Conservation (phyloP, 441 rosid species). For the Jatropha podagrica region DNA sequence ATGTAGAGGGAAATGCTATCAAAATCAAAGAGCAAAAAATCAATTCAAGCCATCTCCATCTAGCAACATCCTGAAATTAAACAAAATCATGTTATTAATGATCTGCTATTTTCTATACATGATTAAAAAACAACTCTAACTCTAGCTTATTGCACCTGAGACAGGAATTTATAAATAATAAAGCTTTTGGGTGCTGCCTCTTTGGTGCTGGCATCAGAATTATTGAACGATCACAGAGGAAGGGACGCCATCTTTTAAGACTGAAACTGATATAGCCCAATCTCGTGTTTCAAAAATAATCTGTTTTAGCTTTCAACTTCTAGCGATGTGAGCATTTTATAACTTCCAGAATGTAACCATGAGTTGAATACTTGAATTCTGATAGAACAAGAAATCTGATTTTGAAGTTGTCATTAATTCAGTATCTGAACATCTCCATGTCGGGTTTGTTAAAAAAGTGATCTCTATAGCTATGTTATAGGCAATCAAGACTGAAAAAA, state of each 20-base stretch:
- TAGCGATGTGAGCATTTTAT: constrained; percentile 21
- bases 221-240: constrained; percentile 54
- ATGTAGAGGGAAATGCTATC: constrained; percentile 6
- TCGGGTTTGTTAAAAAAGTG: constrained; percentile 3
- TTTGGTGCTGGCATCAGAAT: constrained; percentile 51
- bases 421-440: constrained; percentile 12
- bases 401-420: constrained; percentile 6
- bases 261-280: constrained; percentile 41
- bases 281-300: constrained; percentile 6
- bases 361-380: constrained; percentile 23
- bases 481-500: constrained; percentile 10
- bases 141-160: constrained; percentile 38
- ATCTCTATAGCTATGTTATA: constrained; percentile 11
- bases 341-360: constrained; percentile 19
- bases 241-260: constrained; percentile 42
- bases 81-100: constrained; percentile 7
- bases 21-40: background rate
- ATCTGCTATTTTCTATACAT: constrained; percentile 11
- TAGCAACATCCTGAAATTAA: constrained; percentile 16
- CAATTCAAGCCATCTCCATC: background rate
- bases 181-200: constrained; percentile 51
- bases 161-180: constrained; percentile 53
- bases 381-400: constrained; percentile 17
- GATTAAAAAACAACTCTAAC: constrained; percentile 10
- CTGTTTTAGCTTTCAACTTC: constrained; percentile 17